Conservation (phyloP, 192 early-diverging fungal genomes). For the Spizellomyces sp. region DNA sequence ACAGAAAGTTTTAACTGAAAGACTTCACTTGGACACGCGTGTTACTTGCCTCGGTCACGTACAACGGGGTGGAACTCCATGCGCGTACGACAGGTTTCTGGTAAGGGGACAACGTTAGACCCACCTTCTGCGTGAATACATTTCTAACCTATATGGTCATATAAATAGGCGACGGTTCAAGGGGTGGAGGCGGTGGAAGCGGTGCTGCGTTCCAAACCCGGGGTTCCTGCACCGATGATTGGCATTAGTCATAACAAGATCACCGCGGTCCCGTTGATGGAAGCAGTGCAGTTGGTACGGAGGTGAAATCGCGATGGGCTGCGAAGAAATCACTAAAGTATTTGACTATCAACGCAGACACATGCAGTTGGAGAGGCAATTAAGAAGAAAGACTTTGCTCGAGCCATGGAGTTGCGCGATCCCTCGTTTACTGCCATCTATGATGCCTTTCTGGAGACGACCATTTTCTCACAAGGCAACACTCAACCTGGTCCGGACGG, state of each 20-base stretch:
- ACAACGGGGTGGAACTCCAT: slow-evolving; percentile 91
- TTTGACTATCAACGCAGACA: slow-evolving; percentile 41
- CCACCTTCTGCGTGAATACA: too few relatives aligned
- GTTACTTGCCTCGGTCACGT: slow-evolving; percentile 95
- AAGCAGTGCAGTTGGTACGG: slow-evolving; percentile 74
- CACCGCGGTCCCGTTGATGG: slow-evolving; percentile 82
- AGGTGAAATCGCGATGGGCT: slow-evolving; percentile 1
- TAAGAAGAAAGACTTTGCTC: slow-evolving; percentile 75
- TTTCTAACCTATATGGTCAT: slow-evolving; percentile 6
- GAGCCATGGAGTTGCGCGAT: slow-evolving; percentile 89
- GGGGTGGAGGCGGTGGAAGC: slow-evolving; percentile 94
- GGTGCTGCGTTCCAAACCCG: slow-evolving; percentile 79
- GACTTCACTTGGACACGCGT: slow-evolving; percentile 86
- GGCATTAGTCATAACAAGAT: slow-evolving; percentile 90
- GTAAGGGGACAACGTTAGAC: too few relatives aligned
- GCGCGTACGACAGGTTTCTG: slow-evolving; percentile 88
- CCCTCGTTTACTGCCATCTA: slow-evolving; percentile 70
- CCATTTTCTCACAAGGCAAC: slow-evolving; percentile 21
- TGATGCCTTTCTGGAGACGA: slow-evolving; percentile 52
- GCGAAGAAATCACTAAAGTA: slow-evolving; percentile 20
- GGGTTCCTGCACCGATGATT: slow-evolving; percentile 90
- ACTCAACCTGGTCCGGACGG: slow-evolving; percentile 62
- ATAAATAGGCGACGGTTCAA: slow-evolving; percentile 76
- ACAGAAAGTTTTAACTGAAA: slow-evolving; percentile 76
- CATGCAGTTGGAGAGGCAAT: slow-evolving; percentile 86